Evolutionary conservation across 2,329 filamentous ascomycete genomes (phyloP), one percentile per base, ranked within the genome.

Genomic region (Apiospora aurea): DNA sequence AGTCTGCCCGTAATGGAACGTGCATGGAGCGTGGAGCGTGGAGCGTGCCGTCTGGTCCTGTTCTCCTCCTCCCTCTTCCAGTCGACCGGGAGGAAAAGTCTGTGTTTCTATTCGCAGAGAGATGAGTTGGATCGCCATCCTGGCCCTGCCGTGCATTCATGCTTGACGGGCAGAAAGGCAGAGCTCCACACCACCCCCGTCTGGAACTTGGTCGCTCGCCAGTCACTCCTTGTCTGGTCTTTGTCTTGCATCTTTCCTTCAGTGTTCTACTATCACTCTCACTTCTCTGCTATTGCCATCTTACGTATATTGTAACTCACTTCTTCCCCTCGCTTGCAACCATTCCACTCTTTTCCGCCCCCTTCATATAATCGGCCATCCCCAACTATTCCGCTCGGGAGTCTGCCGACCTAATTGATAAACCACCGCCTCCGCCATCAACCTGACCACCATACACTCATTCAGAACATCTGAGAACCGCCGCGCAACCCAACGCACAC

Each of bases 231-330:
- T 64, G 57, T 64, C 57, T 64, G 41, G 34, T 41, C 57, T 41
- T 64, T 64, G 29, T 38, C 53, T 64, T 64, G 57, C 57, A 41
- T 21, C 57, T 41, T 34, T 64, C 34, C 57, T 41, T n/a, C n/a
- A n/a, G n/a, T n/a, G n/a, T n/a, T 64, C 57, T 38, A 11, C 34
- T 64, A 64, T 41, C 57, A 64, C 57, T 11, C 34, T 13, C 53
- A 2, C 34, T 64, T n/a, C 26, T 64, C 34, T 64, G 5, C 57
- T 64, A 64, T 64, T 64, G 14, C 57, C 7, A 64, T 64, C 34
- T 64, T 64, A 64, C 57, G 57, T 64, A 38, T 64, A 41, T 41
- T 64, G 57, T 64, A 64, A 64, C 57, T 64, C 41, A 41, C 57
- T 38, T 64, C 57, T 64, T 64, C 57, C 57, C 34, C 57, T 64